Base-by-base conservation (phyloP, 768 basidiomycete genomes). In the Mrakia gelida region DNA sequence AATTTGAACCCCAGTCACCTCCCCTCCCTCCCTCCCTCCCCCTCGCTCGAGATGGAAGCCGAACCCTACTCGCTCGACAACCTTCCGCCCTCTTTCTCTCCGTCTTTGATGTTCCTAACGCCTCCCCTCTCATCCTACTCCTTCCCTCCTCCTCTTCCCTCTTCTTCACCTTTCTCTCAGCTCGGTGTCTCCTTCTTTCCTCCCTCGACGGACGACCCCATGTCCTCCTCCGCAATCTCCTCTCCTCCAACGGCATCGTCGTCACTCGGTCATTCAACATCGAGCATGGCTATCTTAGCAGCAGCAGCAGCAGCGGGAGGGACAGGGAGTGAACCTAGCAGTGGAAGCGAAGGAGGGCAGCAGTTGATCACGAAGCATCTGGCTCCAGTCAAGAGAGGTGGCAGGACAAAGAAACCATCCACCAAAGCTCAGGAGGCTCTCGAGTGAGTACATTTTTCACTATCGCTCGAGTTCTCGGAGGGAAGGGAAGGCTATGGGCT, bases 301-400 rank as follows among this genome's bases (percentile, higher is more conserved):
- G 26, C 59, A 26, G 23, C 59, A 52, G 49, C 49, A 21, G 26
- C 59, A 59, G 28, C 28, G 45, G 45, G 16, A 23, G 54, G 59
- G 11, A 59, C 59, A 3, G 59, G 59, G 28, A 59, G 59, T 11
- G 59, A 59, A 10, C n/a, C 59, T 8, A 59, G 59, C 28, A 59
- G 59, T 28, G 59, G 59, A 3, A 59, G 59, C 26, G 59, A 59
- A 10, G 59, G 49, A 32, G 30, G 67, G 34, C 67, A 72, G 49
- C 49, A 72, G 71, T 43, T 72, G 38, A 72, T 72, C 49, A 72
- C 71, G 28, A 30, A 72, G 71, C 71, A 72, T 52, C 28, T 72
- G 9, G 49, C 28, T 26, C 71, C 71, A 4, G 71, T 49, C 71
- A 72, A 72, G 43, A 26, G 71, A 56, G 52, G 52, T 13, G 71